phyloP scores from a whole-genome alignment of 73 alveolate species.

The Durusdinium trenchii region DNA sequence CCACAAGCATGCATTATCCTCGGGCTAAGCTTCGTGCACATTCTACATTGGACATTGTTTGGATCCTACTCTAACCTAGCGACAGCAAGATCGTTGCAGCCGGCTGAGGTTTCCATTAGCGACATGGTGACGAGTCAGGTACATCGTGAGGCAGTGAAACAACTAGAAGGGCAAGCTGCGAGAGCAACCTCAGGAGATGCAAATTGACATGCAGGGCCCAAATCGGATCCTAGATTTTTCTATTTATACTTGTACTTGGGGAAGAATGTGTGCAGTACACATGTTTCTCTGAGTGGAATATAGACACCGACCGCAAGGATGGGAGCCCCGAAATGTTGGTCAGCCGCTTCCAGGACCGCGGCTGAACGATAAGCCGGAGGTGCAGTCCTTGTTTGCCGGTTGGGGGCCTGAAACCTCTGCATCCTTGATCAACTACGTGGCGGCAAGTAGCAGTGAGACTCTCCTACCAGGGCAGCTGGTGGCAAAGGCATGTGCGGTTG shows the following conservation, averaged over 20 bases:
- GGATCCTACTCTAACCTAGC: too few species aligned
- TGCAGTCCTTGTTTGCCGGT: slow-evolving; percentile 7
- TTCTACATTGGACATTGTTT: background rate
- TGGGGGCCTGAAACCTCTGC: slow-evolving; percentile 68
- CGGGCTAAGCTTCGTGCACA: too few species aligned
- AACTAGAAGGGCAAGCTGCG: background rate
- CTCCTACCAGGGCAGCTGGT: background rate
- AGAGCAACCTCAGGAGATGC: background rate
- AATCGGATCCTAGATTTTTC: too few species aligned
- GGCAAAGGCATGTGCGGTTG: too few species aligned
- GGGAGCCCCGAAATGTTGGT: background rate
- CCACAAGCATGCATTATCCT: too few species aligned
- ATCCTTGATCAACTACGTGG: slow-evolving; percentile 18
- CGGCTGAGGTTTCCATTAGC: slow-evolving; percentile 33
- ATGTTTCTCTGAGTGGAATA: too few species aligned
- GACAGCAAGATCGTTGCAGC: too few species aligned
- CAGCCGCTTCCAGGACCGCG: background rate
- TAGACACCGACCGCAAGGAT: too few species aligned
- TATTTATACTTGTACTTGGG: too few species aligned
- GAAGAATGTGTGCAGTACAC: too few species aligned
- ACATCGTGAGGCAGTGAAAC: background rate
- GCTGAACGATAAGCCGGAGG: background rate
- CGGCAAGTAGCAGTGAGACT: background rate
- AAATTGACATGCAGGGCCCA: too few species aligned
- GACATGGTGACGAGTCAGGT: background rate